phyloP scores from a whole-genome alignment of 2,329 filamentous ascomycete species.

The Paracorniculantispora psalliotae region DNA sequence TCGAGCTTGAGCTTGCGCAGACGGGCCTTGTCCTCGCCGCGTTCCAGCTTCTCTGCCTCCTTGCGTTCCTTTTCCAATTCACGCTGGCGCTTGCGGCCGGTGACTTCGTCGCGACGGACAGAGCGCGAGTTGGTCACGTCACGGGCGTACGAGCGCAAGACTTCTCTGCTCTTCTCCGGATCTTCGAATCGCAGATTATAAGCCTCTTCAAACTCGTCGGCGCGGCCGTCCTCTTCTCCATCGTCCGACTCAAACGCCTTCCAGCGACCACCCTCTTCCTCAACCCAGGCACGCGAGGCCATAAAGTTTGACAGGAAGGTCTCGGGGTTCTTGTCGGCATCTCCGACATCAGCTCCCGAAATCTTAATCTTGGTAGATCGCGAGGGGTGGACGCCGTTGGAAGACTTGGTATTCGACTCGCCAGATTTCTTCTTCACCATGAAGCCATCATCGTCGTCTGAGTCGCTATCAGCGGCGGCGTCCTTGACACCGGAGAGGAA shows the following conservation, averaged over 20 bases:
- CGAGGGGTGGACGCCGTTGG: conserved; percentile 53
- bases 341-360: conserved; percentile 60
- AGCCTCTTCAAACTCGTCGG: conserved; percentile 84
- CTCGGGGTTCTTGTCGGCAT: conserved; percentile 85
- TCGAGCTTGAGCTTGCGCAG: conserved; percentile 85
- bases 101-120: conserved; percentile 79
- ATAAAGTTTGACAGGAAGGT: conserved; percentile 94
- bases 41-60: conserved; percentile 70
- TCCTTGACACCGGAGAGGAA: conserved; percentile 79
- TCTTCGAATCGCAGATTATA: conserved; percentile 98
- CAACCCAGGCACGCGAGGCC: conserved; percentile 84
- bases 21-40: conserved; percentile 75
- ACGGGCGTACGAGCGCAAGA: conserved; percentile 82
- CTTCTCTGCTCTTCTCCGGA: conserved; percentile 80
- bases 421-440: conserved; percentile 65
- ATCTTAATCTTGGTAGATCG: conserved; percentile 42
- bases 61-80: conserved; percentile 73
- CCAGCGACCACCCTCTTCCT: conserved; percentile 60
- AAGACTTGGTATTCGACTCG: conserved; percentile 24
- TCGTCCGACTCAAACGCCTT: conserved; percentile 91
- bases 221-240: conserved; percentile 71
- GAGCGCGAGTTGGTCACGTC: conserved; percentile 77
- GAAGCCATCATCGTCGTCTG: conserved; percentile 56
- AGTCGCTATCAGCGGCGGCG: conserved; percentile 38
- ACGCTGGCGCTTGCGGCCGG: conserved; percentile 68